Conservation (phyloP, 2,329 filamentous ascomycete species). For the Exophiala viscosa region DNA sequence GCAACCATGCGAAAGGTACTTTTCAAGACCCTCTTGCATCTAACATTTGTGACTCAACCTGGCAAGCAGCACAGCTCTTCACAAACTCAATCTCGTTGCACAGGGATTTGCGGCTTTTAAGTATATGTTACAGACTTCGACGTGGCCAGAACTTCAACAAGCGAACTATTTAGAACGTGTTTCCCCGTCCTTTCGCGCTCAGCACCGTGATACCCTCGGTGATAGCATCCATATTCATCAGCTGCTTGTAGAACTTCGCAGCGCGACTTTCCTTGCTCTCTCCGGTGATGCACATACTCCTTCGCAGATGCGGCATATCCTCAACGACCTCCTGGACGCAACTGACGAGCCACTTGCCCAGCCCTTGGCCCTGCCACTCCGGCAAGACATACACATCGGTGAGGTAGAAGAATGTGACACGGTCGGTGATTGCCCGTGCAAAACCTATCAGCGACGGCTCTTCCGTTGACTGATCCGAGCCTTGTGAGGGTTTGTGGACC, state of each 20-base stretch:
- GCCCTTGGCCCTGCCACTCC: slow-evolving; percentile 57
- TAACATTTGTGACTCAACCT: no score
- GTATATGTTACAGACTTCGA: no score
- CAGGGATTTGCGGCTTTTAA: no score
- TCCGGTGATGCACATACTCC: slow-evolving; percentile 54
- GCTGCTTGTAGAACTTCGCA: slow-evolving; percentile 28
- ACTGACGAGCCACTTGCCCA: slow-evolving; percentile 63
- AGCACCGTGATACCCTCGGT: no score
- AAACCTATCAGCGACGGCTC: slow-evolving; percentile 47
- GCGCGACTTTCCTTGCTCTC: slow-evolving; percentile 14
- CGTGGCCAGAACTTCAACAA: no score
- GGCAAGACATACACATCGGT: slow-evolving; percentile 65
- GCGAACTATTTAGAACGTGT: no score
- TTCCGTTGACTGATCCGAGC: slow-evolving; percentile 20
- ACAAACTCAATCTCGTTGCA: no score
- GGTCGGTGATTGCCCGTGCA: slow-evolving; percentile 65
- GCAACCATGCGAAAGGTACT: no score
- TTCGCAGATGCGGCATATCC: slow-evolving; percentile 58
- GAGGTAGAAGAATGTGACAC: slow-evolving; percentile 64
- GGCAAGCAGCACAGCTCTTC: no score
- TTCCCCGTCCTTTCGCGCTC: no score
- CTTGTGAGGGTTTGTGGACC: slow-evolving; percentile 5
- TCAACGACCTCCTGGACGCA: slow-evolving; percentile 57
- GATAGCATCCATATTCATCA: slow-evolving; percentile 23
- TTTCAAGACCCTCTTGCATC: no score